Base-by-base conservation (phyloP, 371 early-diverging fungal genomes). In the Mucor sp. region DNA sequence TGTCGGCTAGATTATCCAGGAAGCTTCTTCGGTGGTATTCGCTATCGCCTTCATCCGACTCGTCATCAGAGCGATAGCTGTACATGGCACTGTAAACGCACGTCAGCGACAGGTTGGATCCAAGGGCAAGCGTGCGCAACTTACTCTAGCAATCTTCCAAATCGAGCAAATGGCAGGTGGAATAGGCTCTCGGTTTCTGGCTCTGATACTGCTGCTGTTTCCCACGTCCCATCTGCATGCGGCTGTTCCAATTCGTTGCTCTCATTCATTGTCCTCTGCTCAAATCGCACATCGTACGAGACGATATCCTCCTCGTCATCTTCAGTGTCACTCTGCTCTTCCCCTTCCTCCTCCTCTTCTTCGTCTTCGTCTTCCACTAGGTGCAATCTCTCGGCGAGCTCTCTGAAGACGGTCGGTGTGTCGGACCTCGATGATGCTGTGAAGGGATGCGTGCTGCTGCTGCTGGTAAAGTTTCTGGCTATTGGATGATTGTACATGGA, bases 401-500 rank as follows among this genome's bases (percentile, higher is more conserved):
- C 25, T 27, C 53, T 53, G 6, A 25, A 21, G 9, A 21, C 47
- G 47, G 19, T 23, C 7, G 53, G 23, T 53, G 53, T 27, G 27
- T 53, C 53, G 12, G 53, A 12, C 15, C 53, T 27, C 15, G 53
- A 15, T 4, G 53, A 25, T 53, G 53, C 27, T 25, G 41, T 35
- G 14, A 59, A 33, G n/a, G 23, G 59, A 43, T 60, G 37, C 5
- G 44, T 60, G 39, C 59, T 60, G n/a, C 59, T 60, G n/a, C 12
- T 28, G 15, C 44, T 60, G 7, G 39, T 43, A 25, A 60, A 60
- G 6, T 57, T 57, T 57, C 56, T 56, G 14, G 64, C 64, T 0
- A 57, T 30, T 2, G 64, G 64, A 32, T 64, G 64, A 21, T 32
- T 64, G 21, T 64, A 64, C 27, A 64, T 64, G 14, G 64, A 64